Evolutionary conservation across 805 yeast genomes (phyloP).

Genomic region (Saccharomycopsis sp.): DNA sequence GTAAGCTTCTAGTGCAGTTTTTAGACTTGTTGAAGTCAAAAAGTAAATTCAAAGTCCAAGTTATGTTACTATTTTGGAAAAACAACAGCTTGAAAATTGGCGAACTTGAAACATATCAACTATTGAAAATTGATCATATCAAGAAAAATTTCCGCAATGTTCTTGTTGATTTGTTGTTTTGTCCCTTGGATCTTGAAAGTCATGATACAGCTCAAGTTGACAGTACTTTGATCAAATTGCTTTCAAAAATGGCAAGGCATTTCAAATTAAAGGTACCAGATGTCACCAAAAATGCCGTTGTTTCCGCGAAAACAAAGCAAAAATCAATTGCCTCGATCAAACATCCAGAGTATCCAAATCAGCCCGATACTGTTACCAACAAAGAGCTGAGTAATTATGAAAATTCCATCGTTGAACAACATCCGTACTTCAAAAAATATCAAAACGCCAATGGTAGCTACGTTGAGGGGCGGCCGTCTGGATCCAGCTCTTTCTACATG

Average conservation of each 20-base stretch:
- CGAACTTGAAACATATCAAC: conserved; percentile 13
- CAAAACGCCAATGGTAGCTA: not conserved
- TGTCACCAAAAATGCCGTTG: not conserved
- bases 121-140: conserved; percentile 9
- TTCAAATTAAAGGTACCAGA: conserved; percentile 1
- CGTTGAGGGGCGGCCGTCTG: no score
- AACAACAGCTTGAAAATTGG: not conserved
- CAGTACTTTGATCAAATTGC: not conserved
- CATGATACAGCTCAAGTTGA: not conserved
- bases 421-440: conserved; percentile 18
- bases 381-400: conserved; percentile 4
- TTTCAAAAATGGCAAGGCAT: conserved; percentile 13
- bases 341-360: not conserved
- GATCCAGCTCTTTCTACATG: no score
- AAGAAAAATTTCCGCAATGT: conserved; percentile 6
- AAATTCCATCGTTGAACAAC: conserved; percentile 7
- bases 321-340: not conserved
- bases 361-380: not conserved
- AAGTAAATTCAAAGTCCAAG: conserved; percentile 32
- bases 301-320: not conserved
- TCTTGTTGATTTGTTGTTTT: conserved; percentile 13
- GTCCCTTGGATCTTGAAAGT: conserved; percentile 5
- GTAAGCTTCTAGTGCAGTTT: conserved; percentile 30
- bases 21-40: conserved; percentile 29
- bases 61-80: conserved; percentile 38